Conservation (phyloP, 768 basidiomycete species). For the Leucosporidium scottii region DNA sequence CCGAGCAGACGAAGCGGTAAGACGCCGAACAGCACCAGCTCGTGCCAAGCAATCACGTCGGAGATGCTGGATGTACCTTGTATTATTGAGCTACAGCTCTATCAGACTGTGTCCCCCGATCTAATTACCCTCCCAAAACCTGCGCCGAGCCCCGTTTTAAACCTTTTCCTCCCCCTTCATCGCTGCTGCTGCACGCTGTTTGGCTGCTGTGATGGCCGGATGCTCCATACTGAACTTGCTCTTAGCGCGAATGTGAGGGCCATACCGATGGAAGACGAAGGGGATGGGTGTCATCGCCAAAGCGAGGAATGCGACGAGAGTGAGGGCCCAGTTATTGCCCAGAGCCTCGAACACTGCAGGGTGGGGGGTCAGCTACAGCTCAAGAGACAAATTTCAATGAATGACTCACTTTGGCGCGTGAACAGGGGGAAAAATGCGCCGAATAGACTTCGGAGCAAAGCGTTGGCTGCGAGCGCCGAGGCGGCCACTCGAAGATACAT, state of each 20-base stretch:
- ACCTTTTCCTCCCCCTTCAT: no score
- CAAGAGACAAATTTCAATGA: background rate
- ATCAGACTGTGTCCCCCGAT: no score
- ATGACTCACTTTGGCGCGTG: conserved; percentile 43
- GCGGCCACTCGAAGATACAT: conserved; percentile 36
- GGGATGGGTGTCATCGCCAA: conserved; percentile 12
- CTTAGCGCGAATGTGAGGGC: background rate
- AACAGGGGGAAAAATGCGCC: conserved; percentile 28
- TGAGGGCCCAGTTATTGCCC: conserved; percentile 37
- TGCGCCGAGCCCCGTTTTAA: no score
- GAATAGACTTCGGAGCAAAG: conserved; percentile 36
- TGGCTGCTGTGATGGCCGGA: background rate
- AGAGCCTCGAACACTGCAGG: conserved; percentile 33
- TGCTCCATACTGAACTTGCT: background rate
- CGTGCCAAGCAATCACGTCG: no score
- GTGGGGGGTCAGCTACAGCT: background rate
- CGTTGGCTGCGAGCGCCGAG: conserved; percentile 39
- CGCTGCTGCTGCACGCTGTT: background rate
- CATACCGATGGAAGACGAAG: background rate
- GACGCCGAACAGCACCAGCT: no score
- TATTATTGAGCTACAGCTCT: no score
- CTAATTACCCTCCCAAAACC: no score
- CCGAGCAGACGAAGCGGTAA: no score
- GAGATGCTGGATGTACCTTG: no score
- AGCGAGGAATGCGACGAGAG: conserved; percentile 33